Evolutionary conservation across 768 basidiomycete genomes (phyloP).

Genomic region (Pleurotus ostreatus): DNA sequence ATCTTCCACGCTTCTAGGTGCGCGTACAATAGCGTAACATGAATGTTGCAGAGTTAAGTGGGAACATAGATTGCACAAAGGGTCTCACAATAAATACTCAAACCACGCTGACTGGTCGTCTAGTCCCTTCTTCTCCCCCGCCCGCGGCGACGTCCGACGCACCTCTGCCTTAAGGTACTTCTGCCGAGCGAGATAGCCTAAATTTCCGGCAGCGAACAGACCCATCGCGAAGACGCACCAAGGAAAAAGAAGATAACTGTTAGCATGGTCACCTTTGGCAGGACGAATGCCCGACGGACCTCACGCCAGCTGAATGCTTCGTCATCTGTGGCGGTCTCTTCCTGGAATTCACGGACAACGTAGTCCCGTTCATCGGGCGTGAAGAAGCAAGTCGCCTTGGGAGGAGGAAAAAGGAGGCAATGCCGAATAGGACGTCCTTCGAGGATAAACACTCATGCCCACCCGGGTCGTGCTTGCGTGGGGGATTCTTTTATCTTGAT

Average conservation of each 20-base stretch:
- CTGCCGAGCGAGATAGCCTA: conserved; percentile 34
- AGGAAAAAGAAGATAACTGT: conserved; percentile 47
- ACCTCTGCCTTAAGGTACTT: conserved; percentile 41
- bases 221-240: conserved; percentile 36
- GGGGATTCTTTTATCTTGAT: no score
- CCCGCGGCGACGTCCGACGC: conserved; percentile 23
- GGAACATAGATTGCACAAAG: no score
- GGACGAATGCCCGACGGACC: conserved; percentile 41
- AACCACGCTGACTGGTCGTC: conserved; percentile 56
- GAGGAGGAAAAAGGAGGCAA: conserved; percentile 43
- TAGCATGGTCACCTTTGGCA: conserved; percentile 53
- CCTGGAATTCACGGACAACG: conserved; percentile 33
- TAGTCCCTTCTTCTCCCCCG: conserved; percentile 36
- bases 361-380: conserved; percentile 44
- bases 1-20: no score
- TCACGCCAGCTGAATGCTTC: conserved; percentile 53
- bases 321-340: conserved; percentile 35
- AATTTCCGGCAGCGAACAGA: conserved; percentile 30
- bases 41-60: no score
- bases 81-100: conserved; percentile 35
- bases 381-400: conserved; percentile 45
- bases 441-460: conserved; percentile 12
- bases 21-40: no score
- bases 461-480: background rate
- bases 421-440: conserved; percentile 59